Evolutionary conservation across 2,329 filamentous ascomycete species (phyloP).

Genomic region (Ophiostoma montium): DNA sequence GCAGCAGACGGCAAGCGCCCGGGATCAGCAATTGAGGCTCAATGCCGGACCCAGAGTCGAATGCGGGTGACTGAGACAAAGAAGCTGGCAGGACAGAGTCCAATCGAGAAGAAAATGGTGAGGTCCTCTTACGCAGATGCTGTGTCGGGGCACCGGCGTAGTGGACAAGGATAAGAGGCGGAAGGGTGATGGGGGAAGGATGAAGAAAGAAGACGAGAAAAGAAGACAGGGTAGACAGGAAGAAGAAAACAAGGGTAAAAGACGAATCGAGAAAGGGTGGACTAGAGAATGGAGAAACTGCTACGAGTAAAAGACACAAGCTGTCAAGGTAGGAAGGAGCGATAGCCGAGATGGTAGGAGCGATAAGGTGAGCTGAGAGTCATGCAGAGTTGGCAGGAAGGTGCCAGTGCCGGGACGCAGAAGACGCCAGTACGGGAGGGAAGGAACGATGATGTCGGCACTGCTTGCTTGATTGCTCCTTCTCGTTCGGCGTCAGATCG

Average conservation of each 20-base stretch:
- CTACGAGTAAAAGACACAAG: not conserved
- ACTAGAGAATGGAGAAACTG: not conserved
- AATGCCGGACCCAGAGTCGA: too few relatives aligned
- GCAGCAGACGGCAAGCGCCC: too few relatives aligned
- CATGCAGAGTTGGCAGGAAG: too few relatives aligned
- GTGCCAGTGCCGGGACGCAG: not conserved
- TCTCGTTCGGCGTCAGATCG: too few relatives aligned
- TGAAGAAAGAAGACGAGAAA: not conserved
- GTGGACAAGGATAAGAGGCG: not conserved
- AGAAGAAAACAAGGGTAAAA: not conserved
- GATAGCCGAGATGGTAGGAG: not conserved
- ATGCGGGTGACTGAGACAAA: too few relatives aligned
- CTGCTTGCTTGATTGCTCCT: too few relatives aligned
- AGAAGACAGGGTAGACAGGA: not conserved
- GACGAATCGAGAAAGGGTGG: too few relatives aligned
- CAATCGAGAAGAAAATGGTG: not conserved
- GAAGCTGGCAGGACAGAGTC: too few relatives aligned
- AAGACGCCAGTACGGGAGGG: not conserved
- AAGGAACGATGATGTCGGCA: too few relatives aligned
- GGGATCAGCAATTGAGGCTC: too few relatives aligned
- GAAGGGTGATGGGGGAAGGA: not conserved
- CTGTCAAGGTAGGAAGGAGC: not conserved
- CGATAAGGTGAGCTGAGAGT: not conserved
- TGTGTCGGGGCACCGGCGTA: not conserved
- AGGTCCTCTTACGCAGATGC: not conserved